Evolutionary conservation across 768 basidiomycete genomes (phyloP), one percentile per base, ranked within the genome.

Genomic region (Heimioporus sp.): DNA sequence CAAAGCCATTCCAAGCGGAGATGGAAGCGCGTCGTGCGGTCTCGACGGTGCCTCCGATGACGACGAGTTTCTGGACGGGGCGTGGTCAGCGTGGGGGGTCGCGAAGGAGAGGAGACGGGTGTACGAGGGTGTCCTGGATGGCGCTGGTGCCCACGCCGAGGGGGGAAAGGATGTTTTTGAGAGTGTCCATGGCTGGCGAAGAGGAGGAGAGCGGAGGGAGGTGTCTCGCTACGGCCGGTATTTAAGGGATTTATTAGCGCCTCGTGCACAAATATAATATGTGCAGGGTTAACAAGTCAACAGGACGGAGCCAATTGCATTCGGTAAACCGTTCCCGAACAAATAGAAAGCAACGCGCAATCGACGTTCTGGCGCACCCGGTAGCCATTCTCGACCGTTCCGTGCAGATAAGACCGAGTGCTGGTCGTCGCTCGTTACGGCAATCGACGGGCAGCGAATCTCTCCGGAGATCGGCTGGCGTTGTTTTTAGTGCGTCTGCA

Each of bases 1-100:
- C 80, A 64, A 93, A 92, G 35, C 89, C 88, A 67, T 87, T 90
- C 90, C 91, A 93, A 12, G 89, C 91, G 5, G 89, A 90, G 28
- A 88, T 75, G 11, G 89, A 91, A 16, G 81, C 86, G 41, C 90
- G 77, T 56, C 90, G 78, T 34, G 90, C 90, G 15, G 90, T 92
- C 66, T 92, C 90, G 19, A 92, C 86, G 0, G 91, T 92, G 2
- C 91, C 91, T 20, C 91, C 90, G 64, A 93, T 87, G 62, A 93
- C 90, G 32, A 93, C 90, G 21, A 91, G 78, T 87, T 90, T 92
- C 90, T 91, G 58, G 3, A 28, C 38, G 3, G 28, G 24, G 42
- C 30, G 56, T 16, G 53, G 52, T 48, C 11, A 44, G 39, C 20
- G 24, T 3, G 34, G 13, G 39, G 36, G 11, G 5, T 16, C 21